These are phyloP conservation scores for Ophiostoma australiae DNA, from an alignment of 2,329 filamentous ascomycete genomes.

Conservation along the genomic window DNA sequence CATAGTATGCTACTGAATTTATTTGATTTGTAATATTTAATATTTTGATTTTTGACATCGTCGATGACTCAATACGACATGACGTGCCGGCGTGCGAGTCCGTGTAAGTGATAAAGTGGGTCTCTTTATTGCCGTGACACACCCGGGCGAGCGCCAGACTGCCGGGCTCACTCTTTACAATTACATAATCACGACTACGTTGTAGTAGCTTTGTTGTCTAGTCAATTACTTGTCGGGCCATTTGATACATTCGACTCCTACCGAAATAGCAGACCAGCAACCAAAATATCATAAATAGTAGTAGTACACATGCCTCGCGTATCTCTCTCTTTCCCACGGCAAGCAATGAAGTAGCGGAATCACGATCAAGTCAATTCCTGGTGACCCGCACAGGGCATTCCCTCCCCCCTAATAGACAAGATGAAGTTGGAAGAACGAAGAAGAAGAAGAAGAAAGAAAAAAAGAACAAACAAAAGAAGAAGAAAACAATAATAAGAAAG, in stretches of 20 bases:
- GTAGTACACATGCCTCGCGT: background rate
- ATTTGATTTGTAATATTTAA: background rate
- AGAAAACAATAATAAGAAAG: constrained; percentile 19
- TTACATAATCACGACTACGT: background rate
- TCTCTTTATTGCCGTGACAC: background rate
- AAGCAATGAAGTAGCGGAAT: constrained; percentile 48
- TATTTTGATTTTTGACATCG: background rate
- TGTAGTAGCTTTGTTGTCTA: background rate
- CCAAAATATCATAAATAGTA: background rate
- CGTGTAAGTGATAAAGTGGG: constrained; percentile 17
- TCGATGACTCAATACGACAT: background rate
- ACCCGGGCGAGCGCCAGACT: background rate
- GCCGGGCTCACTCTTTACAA: background rate
- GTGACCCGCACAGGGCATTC: constrained; percentile 95
- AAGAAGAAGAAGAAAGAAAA: constrained; percentile 19
- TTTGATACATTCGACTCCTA: constrained; percentile 12
- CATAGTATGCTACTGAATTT: background rate
- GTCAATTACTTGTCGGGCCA: background rate
- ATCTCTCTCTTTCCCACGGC: constrained; percentile 8
- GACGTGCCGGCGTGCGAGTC: background rate
- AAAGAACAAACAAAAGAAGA: background rate
- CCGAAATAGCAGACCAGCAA: background rate
- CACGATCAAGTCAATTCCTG: constrained; percentile 86
- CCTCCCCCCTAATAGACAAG: constrained; percentile 53
- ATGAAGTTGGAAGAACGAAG: constrained; percentile 17